Evolutionary conservation across 768 basidiomycete genomes (phyloP).

Genomic region (Albatrellus ellisii): DNA sequence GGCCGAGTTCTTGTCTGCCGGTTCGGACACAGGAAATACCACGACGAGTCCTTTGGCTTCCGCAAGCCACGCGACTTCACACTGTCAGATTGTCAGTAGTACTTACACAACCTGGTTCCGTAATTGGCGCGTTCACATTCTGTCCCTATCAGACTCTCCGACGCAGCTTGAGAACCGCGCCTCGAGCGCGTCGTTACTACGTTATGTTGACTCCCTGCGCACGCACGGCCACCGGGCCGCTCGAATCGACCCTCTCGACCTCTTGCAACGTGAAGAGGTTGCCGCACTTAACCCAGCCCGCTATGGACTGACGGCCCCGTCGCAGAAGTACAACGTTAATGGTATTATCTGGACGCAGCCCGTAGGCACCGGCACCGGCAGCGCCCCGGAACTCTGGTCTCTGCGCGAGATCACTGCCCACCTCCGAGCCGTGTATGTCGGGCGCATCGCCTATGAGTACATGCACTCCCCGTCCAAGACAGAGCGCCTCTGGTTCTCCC

Average conservation of each 20-base stretch:
- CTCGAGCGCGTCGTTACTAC: constrained; percentile 63
- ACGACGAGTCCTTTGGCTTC: constrained; percentile 74
- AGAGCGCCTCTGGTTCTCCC: constrained; percentile 83
- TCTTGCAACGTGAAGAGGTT: constrained; percentile 74
- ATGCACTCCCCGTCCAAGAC: constrained; percentile 83
- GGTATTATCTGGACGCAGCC: constrained; percentile 71
- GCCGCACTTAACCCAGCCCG: constrained; percentile 64
- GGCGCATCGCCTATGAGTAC: constrained; percentile 82
- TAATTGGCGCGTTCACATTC: neutral
- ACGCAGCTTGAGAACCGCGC: constrained; percentile 55
- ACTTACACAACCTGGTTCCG: too few relatives aligned
- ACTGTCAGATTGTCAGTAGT: constrained; percentile 56
- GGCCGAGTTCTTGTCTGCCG: too few relatives aligned
- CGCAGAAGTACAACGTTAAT: constrained; percentile 51
- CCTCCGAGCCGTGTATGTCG: constrained; percentile 65
- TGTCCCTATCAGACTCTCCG: neutral
- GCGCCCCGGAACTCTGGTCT: constrained; percentile 41
- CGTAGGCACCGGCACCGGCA: constrained; percentile 20
- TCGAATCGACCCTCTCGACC: constrained; percentile 75
- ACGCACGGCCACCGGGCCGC: constrained; percentile 79
- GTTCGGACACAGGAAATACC: constrained; percentile 31
- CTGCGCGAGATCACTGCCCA: constrained; percentile 59
- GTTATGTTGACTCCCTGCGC: constrained; percentile 85
- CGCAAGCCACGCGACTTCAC: constrained; percentile 47
- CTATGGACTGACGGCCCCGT: constrained; percentile 53